phyloP scores from a whole-genome alignment of 2,329 filamentous ascomycete genomes.

The Hymenoscyphus fructigenus region DNA sequence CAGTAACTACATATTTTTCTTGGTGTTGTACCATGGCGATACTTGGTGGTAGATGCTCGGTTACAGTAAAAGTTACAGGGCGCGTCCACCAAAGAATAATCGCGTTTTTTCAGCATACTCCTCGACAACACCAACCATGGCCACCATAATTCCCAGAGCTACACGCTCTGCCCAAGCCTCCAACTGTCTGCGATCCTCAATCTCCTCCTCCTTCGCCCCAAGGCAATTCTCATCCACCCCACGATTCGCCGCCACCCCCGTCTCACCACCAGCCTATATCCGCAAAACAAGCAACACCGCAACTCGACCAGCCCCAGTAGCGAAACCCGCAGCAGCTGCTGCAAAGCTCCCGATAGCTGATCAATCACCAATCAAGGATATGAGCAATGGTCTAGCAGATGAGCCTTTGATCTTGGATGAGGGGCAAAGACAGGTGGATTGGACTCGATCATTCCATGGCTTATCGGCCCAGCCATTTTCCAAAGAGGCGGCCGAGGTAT shows the following conservation, averaged over 20 bases:
- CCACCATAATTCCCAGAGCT: slow-evolving; percentile 25
- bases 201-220: neutral
- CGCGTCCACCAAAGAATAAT: slow-evolving; percentile 3
- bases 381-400: slow-evolving; percentile 52
- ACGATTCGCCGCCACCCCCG: slow-evolving; percentile 27
- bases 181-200: slow-evolving; percentile 11
- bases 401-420: slow-evolving; percentile 49
- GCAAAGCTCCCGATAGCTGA: slow-evolving; percentile 45
- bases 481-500: slow-evolving; percentile 59
- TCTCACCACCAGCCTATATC: slow-evolving; percentile 24
- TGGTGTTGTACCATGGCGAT: neutral
- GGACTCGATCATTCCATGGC: slow-evolving; percentile 71
- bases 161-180: slow-evolving; percentile 26
- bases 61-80: neutral
- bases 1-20: neutral
- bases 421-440: slow-evolving; percentile 60
- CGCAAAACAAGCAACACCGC: slow-evolving; percentile 21
- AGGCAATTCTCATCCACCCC: slow-evolving; percentile 28
- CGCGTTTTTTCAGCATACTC: slow-evolving; percentile 6
- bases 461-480: slow-evolving; percentile 64
- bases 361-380: slow-evolving; percentile 37
- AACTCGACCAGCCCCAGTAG: slow-evolving; percentile 10
- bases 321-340: neutral
- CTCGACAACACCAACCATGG: slow-evolving; percentile 24
- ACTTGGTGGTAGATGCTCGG: neutral